Conservation (phyloP, 1,284 basidiomycete species). For the Macrocystidia cucumis region DNA sequence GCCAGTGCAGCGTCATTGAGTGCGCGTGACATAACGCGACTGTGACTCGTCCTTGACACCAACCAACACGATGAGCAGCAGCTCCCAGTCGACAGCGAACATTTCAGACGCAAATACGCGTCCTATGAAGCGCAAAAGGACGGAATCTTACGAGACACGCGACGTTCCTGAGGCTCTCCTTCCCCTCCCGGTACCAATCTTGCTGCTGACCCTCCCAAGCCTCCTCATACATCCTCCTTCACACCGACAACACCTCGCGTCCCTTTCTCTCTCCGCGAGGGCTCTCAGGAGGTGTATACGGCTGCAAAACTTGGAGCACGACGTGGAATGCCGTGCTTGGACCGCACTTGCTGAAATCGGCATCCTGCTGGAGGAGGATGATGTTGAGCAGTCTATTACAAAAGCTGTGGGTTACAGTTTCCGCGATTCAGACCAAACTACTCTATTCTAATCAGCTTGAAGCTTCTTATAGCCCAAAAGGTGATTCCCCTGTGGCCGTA, state of each 20-base stretch:
- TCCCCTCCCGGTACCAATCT: slow-evolving; percentile 36
- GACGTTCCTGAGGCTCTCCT: too few relatives aligned
- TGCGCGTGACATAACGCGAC: too few relatives aligned
- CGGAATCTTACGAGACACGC: too few relatives aligned
- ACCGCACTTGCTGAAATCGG: slow-evolving; percentile 60
- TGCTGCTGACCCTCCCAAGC: slow-evolving; percentile 53
- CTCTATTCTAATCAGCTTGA: slow-evolving; percentile 9
- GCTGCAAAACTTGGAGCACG: slow-evolving; percentile 40
- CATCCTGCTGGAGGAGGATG: slow-evolving; percentile 36
- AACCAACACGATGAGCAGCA: too few relatives aligned
- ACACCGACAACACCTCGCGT: slow-evolving; percentile 42
- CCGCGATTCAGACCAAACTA: slow-evolving; percentile 2
- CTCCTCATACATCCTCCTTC: slow-evolving; percentile 56
- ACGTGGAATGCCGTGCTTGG: slow-evolving; percentile 63
- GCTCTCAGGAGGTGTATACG: slow-evolving; percentile 48
- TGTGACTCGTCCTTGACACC: too few relatives aligned
- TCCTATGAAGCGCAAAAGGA: too few relatives aligned
- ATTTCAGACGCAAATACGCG: too few relatives aligned
- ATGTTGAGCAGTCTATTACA: slow-evolving; percentile 40
- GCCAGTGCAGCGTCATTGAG: too few relatives aligned
- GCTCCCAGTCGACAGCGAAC: too few relatives aligned
- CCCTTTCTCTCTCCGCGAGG: slow-evolving; percentile 45
- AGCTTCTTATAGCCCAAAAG: slow-evolving; percentile 60
- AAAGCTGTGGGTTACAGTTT: slow-evolving; percentile 26
- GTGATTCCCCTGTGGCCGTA: slow-evolving; percentile 21